Conservation (phyloP, 2,329 filamentous ascomycete species). For the Monilinia vaccinii-corymbosi region DNA sequence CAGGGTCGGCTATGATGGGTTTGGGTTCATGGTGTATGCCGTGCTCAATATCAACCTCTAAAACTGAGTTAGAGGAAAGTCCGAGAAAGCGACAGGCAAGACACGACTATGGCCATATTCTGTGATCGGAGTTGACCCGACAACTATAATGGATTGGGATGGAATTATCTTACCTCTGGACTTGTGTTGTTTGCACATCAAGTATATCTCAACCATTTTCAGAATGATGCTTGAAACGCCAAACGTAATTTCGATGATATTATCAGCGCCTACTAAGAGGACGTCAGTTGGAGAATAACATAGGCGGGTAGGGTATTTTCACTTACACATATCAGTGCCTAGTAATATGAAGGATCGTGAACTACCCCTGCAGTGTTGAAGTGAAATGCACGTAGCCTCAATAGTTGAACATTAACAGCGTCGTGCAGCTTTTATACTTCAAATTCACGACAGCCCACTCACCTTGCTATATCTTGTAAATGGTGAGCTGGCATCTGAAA, state of each 20-base stretch:
- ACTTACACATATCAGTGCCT: background rate
- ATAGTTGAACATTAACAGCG: background rate
- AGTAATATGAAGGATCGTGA: background rate
- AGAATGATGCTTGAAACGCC: background rate
- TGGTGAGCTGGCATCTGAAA: background rate
- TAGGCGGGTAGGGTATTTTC: background rate
- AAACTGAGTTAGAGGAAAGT: background rate
- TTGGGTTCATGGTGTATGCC: background rate
- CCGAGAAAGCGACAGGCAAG: no score
- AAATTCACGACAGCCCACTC: background rate
- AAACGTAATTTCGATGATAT: slow-evolving; percentile 1
- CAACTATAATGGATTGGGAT: background rate
- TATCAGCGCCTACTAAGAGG: background rate
- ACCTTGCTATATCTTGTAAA: background rate
- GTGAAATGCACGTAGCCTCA: background rate
- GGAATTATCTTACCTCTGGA: background rate
- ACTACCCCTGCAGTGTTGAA: background rate
- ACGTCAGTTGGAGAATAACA: background rate
- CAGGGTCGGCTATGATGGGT: background rate
- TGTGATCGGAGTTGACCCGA: background rate
- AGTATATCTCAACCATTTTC: background rate
- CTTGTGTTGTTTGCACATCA: background rate
- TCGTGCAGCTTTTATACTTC: background rate
- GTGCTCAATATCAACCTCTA: background rate
- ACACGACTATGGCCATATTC: background rate